Evolutionary conservation across 2,329 filamentous ascomycete genomes (phyloP), one percentile per base, ranked within the genome.

Genomic region (Tolypocladium capitatum): DNA sequence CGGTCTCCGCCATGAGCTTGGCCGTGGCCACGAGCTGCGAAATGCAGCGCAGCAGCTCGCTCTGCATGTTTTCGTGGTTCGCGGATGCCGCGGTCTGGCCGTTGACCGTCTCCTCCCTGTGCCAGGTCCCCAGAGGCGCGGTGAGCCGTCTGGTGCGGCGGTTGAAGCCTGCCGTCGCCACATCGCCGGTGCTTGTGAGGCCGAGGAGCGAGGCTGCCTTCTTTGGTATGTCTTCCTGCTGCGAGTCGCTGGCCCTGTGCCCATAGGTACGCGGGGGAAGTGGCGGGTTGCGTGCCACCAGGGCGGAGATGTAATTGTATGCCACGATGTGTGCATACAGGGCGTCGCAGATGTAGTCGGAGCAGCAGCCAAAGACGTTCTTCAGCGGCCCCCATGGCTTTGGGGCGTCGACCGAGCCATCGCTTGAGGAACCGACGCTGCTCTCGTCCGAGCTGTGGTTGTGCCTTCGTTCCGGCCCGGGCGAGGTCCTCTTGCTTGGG

Each of bases 281-380:
- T 8, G 55, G 43, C 8, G 60, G 52, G 45, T 48, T 50, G 49
- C 56, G 52, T 31, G 57, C 56, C 27, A 62, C 56, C 34, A 65
- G 57, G n/a, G 57, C 57, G 9, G 60, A 63, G 44, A 80, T 64
- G 61, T 80, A 80, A 59, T 79, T 80, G 60, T 76, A 79, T 0
- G 74, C 76, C 4, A 80, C 61, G 9, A 80, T 65, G 54, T 81
- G 76, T 0, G 76, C 76, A 55, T 80, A 80, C 6, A 81, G 60
- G 0, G 76, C 74, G 46, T 80, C 75, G 55, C 76, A 78, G 6
- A 79, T 68, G 53, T 74, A 72, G 51, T 77, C 73, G 2, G 72
- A 71, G 21, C 70, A 75, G 3, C 60, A 55, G 1, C 72, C 69
- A 56, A 81, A 80, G 45, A 80, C 69, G 47, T 69, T 70, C 51